Evolutionary conservation across 176 grass and related monocot genomes (phyloP), one percentile per base, ranked within the genome.

Genomic region (Echinochloa phyllopogon): DNA sequence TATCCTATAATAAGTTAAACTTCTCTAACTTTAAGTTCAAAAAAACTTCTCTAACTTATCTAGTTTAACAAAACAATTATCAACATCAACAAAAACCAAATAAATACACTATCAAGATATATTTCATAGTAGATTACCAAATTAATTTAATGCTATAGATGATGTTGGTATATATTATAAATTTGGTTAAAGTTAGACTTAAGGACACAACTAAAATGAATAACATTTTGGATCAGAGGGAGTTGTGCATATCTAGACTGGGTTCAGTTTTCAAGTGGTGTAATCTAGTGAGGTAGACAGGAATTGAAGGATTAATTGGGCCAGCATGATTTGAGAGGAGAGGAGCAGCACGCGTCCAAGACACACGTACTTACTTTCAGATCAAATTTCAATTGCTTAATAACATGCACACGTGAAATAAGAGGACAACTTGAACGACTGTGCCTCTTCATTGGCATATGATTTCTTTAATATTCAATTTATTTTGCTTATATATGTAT

Each of bases 251-350:
- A 67, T 66, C 7, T 67, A 11, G 37, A 10, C 8, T 21, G 44
- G 64, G 10, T 23, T 44, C 11, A 60, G 57, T 25, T 21, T 41
- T 36, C 29, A n/a, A 56, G 49, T 38, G 10, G 48, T 20, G 33
- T 36, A 38, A 79, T 65, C 17, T 65, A 12, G 38, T 33, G 77
- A 79, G 24, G 27, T 65, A 37, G 77, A 79, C 77, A 37, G 44
- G 27, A 20, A 4, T 50, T 36, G 60, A 50, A 20, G 77, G 60
- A 65, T 65, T 79, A 65, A 79, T 79, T 79, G 43, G 77, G 60
- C 77, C 60, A 37, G 43, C 77, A 50, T 14, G 27, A 65, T 79
- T 79, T 65, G 77, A 50, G 42, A 4, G 7, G 77, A 50, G 42
- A 4, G 7, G 48, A 53, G 39, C 8, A 21, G 41, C 55, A 76